Evolutionary conservation across 805 yeast species (phyloP).

Genomic region (Candida rishiriensis): DNA sequence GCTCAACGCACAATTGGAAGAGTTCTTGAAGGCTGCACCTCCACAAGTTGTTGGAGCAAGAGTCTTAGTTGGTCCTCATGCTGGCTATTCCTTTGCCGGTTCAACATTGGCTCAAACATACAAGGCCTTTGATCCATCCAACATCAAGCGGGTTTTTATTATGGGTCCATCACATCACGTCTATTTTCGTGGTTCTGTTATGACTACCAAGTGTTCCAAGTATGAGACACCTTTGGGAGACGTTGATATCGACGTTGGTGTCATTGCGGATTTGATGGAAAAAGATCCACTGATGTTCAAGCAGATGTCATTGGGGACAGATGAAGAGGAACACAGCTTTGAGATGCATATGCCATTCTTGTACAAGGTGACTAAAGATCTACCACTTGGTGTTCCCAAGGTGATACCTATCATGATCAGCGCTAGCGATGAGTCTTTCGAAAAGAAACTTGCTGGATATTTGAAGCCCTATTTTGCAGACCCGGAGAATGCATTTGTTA

Average conservation of each 20-base stretch:
- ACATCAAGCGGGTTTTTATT: constrained; percentile 61
- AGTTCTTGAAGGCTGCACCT: constrained; percentile 38
- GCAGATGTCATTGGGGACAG: constrained; percentile 54
- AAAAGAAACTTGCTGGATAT: constrained; percentile 39
- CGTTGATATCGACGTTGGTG: constrained; percentile 57
- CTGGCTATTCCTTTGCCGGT: constrained; percentile 87
- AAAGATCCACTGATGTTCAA: constrained; percentile 40
- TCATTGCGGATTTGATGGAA: constrained; percentile 32
- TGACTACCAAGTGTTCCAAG: constrained; percentile 44
- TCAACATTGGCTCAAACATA: constrained; percentile 73
- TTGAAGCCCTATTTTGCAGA: constrained; percentile 52
- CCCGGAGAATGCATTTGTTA: constrained; percentile 60
- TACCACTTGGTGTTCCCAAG: constrained; percentile 29
- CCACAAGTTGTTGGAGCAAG: constrained; percentile 37
- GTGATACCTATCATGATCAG: constrained; percentile 83
- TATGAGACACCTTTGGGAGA: constrained; percentile 85
- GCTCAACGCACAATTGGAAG: constrained; percentile 48
- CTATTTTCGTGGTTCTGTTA: constrained; percentile 60
- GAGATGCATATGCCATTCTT: constrained; percentile 92
- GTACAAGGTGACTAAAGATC: constrained; percentile 40
- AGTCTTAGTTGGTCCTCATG: constrained; percentile 70
- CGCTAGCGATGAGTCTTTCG: constrained; percentile 44
- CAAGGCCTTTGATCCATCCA: constrained; percentile 57
- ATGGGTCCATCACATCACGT: constrained; percentile 94
- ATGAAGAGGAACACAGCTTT: constrained; percentile 84